Percentiles rank a stretch among this genome's conserved stretches.
These are phyloP conservation scores for Aspergillus egyptiacus DNA, from an alignment of 495 filamentous ascomycete genomes.

Conservation along the genomic window DNA sequence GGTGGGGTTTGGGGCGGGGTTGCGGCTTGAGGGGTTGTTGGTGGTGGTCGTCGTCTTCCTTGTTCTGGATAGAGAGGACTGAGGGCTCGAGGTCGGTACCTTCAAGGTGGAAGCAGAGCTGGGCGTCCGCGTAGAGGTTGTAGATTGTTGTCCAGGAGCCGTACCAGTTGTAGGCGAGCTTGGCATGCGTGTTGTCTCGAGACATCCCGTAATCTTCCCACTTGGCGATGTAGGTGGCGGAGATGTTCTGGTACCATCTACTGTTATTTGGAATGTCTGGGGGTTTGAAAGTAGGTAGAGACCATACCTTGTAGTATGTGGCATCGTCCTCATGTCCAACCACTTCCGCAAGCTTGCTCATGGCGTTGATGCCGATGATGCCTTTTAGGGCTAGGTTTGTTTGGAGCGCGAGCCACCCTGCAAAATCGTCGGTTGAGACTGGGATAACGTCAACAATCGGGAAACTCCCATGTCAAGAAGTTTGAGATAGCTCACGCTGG, in stretches of 20 bases:
- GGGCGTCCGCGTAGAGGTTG: slow-evolving; percentile 77
- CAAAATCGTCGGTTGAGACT: slow-evolving; percentile 92
- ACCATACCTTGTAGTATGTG: slow-evolving; percentile 53
- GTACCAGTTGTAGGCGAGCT: slow-evolving; percentile 90
- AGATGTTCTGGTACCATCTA: slow-evolving; percentile 56
- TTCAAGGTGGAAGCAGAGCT: slow-evolving; percentile 74
- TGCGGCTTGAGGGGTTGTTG: slow-evolving; percentile 52
- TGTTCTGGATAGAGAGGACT: not conserved
- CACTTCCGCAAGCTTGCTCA: slow-evolving; percentile 74
- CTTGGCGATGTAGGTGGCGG: slow-evolving; percentile 69
- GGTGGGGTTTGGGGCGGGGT: slow-evolving; percentile 11
- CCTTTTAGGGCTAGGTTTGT: slow-evolving; percentile 92
- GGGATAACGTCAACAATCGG: not conserved
- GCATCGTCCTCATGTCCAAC: slow-evolving; percentile 62
- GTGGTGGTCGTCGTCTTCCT: slow-evolving; percentile 4
- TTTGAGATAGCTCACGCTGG: slow-evolving; percentile 53
- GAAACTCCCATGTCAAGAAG: not conserved
- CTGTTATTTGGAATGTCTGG: not conserved
- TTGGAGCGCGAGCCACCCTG: slow-evolving; percentile 85
- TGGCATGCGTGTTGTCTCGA: slow-evolving; percentile 75
- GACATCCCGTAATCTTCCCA: slow-evolving; percentile 81
- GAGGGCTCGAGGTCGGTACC: slow-evolving; percentile 23
- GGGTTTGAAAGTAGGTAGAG: not conserved
- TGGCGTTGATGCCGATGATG: slow-evolving; percentile 90
- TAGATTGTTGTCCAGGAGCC: slow-evolving; percentile 95